Evolutionary conservation across 2,329 filamentous ascomycete species (phyloP).

Genomic region (Talaromyces atroroseus): DNA sequence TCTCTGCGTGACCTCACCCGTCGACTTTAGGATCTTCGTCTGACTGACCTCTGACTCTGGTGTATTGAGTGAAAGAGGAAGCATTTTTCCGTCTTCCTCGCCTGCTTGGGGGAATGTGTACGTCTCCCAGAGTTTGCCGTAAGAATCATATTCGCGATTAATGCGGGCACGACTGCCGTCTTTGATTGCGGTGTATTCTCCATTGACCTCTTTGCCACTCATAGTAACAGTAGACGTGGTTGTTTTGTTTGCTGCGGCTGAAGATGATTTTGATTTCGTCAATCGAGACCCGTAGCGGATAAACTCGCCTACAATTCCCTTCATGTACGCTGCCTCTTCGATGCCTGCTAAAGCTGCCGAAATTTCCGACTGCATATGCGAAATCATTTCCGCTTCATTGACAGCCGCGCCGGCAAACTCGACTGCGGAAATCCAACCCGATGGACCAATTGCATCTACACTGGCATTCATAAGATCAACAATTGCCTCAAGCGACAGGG

Average conservation of each 20-base stretch:
- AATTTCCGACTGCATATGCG: slow-evolving; percentile 45
- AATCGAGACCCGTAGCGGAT: slow-evolving; percentile 30
- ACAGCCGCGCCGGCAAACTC: slow-evolving; percentile 27
- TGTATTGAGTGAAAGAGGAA: slow-evolving; percentile 69
- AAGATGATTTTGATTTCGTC: slow-evolving; percentile 7
- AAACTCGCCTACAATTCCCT: slow-evolving; percentile 43
- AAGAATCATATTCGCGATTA: slow-evolving; percentile 13
- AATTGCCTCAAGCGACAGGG: slow-evolving; percentile 35
- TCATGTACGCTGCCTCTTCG: slow-evolving; percentile 44
- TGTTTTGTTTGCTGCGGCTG: slow-evolving; percentile 7
- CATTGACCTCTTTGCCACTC: slow-evolving; percentile 36
- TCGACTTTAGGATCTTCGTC: slow-evolving; percentile 53
- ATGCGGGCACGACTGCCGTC: slow-evolving; percentile 10
- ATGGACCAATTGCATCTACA: slow-evolving; percentile 44
- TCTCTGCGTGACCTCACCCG: slow-evolving; percentile 64
- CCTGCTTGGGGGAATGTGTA: slow-evolving; percentile 23
- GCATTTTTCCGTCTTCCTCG: slow-evolving; percentile 39
- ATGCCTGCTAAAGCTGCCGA: slow-evolving; percentile 43
- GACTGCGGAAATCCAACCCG: slow-evolving; percentile 41
- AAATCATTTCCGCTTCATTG: slow-evolving; percentile 40
- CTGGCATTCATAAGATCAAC: slow-evolving; percentile 39
- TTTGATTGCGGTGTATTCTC: slow-evolving; percentile 32
- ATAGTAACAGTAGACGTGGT: slow-evolving; percentile 18
- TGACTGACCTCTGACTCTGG: slow-evolving; percentile 37
- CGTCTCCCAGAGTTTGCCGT: slow-evolving; percentile 14